Base-by-base conservation (phyloP, 2,329 filamentous ascomycete genomes). In the Fusarium luffae region DNA sequence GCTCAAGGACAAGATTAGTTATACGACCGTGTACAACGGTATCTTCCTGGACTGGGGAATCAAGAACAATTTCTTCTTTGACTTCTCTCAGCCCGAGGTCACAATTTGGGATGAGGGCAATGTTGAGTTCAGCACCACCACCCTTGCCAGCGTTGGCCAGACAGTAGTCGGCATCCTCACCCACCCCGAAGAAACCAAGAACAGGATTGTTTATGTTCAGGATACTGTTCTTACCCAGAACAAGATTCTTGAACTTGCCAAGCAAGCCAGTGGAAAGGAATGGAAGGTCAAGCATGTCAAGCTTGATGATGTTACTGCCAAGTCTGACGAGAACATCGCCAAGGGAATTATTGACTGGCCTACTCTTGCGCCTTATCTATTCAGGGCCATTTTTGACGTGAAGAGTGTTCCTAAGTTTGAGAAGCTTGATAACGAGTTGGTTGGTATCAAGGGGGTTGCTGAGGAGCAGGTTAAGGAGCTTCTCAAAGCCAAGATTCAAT, bases 31-130 rank as follows among this genome's bases (percentile, higher is more conserved):
- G 4, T 79, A 84, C 25, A 87, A 81, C 55, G 85, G 85, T 0
- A 76, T 80, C 0, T 90, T 91, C 77, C 83, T 90, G 59, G 89
- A 91, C 75, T 90, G 85, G 87, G 82, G 81, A 10, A 49, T 84
- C 7, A 40, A 75, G 65, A 44, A 76, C 2, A 77, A 77, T 4
- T 84, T 89, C 69, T 50, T 87, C 7, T 52, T 87, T 3, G 79
- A 86, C 59, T 69, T 61, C n/a, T 10, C 43, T 1, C 76, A 79
- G 2, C 78, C 80, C 3, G 81, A 79, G 40, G 79, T 81, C 1
- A 79, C 71, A 0, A 71, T 89, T 1, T 83, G 80, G 59, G 84
- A 89, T 62, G 84, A 83, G 2, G 88, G 88, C 1, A 79, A 88
- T 32, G 63, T 68, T 4, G 65, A 76, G 10, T 85, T 89, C 74